Conservation (phyloP, 2,329 filamentous ascomycete species). For the Teratosphaeria gauchensis region DNA sequence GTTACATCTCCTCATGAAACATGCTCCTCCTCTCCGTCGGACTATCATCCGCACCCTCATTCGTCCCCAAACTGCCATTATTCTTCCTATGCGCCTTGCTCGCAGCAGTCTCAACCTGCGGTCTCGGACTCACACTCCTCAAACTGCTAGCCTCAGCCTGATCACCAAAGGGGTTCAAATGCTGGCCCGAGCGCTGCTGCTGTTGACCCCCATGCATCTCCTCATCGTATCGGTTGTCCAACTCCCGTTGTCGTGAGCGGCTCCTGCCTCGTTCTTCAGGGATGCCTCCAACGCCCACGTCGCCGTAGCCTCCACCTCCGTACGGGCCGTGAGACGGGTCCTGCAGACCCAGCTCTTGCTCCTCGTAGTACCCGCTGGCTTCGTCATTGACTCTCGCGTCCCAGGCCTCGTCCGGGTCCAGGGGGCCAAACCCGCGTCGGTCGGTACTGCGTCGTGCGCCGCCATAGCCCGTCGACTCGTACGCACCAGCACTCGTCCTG, state of each 20-base stretch:
- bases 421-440: constrained; percentile 52
- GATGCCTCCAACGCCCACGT: constrained; percentile 23
- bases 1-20: constrained; percentile 58
- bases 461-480: constrained; percentile 26
- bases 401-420: constrained; percentile 82
- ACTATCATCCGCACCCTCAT: constrained; percentile 38
- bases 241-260: constrained; percentile 39
- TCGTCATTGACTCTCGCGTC: constrained; percentile 69
- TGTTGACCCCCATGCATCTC: constrained; percentile 32
- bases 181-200: constrained; percentile 10
- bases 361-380: constrained; percentile 62
- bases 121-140: constrained; percentile 65
- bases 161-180: constrained; percentile 62
- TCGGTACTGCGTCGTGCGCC: constrained; percentile 11
- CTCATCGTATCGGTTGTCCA: constrained; percentile 37
- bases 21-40: constrained; percentile 60
- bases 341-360: constrained; percentile 59
- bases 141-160: constrained; percentile 53
- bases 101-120: constrained; percentile 48
- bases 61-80: constrained; percentile 23
- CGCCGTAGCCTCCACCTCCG: constrained; percentile 30
- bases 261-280: constrained; percentile 36
- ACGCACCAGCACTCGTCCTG: constrained; percentile 48
- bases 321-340: constrained; percentile 33
- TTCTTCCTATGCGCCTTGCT: constrained; percentile 32